Conservation (phyloP, 2,329 filamentous ascomycete species). For the Malbranchea zuffiana region DNA sequence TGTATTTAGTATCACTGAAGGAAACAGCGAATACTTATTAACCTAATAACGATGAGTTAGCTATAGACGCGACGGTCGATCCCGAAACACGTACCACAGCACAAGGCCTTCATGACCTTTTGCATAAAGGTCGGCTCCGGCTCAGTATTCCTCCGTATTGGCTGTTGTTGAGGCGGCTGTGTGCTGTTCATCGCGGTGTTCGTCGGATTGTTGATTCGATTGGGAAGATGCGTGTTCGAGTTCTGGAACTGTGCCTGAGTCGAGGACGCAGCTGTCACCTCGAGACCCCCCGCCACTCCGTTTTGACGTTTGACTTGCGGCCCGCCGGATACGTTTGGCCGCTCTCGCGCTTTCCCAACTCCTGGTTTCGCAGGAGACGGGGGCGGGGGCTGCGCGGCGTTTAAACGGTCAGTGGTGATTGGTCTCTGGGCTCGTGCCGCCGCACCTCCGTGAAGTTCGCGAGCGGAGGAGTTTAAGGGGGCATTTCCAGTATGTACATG, state of each 20-base stretch:
- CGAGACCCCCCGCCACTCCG: constrained; percentile 37
- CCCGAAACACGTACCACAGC: constrained; percentile 56
- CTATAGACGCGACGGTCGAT: neutral
- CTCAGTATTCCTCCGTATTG: constrained; percentile 42
- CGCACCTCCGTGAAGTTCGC: constrained; percentile 63
- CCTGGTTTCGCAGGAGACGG: constrained; percentile 69
- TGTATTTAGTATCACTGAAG: too few species aligned
- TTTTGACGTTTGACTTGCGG: constrained; percentile 66
- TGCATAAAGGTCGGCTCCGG: constrained; percentile 72
- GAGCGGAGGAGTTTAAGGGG: constrained; percentile 68
- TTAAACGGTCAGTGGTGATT: constrained; percentile 80
- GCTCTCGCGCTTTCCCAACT: constrained; percentile 60
- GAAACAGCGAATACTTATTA: neutral
- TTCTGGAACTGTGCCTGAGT: constrained; percentile 95
- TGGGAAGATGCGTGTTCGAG: constrained; percentile 74
- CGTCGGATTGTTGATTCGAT: constrained; percentile 45
- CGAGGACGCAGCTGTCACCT: constrained; percentile 74
- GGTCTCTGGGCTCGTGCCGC: constrained; percentile 47
- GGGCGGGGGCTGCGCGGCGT: constrained; percentile 82
- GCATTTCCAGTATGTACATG: constrained; percentile 70
- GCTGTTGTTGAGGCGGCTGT: constrained; percentile 44
- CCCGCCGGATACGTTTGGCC: constrained; percentile 67
- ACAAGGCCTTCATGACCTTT: constrained; percentile 85
- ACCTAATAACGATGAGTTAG: constrained; percentile 1
- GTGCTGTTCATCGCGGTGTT: constrained; percentile 51